A percentile compares a stretch with the other conserved stretches of the same genome.
Conservation (phyloP, 108 stramenopile species). For the Craspedostauros australis region DNA sequence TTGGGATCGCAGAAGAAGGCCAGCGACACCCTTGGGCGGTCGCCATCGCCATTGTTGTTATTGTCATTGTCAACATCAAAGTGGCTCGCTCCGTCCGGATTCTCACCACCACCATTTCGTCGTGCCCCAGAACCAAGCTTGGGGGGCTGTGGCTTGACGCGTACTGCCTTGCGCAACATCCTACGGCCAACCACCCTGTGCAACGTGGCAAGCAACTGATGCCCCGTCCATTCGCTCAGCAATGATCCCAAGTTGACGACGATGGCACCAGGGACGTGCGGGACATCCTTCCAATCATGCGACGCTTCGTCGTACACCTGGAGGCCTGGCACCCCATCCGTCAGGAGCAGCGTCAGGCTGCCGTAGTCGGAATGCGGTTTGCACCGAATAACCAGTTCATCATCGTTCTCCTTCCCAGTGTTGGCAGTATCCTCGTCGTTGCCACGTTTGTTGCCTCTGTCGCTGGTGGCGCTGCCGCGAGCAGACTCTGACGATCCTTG, state of each 20-base stretch:
- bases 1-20: constrained; percentile 76
- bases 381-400: constrained; percentile 49
- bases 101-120: no score
- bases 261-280: constrained; percentile 43
- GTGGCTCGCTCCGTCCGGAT: no score
- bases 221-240: constrained; percentile 48
- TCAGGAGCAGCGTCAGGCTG: constrained; percentile 51
- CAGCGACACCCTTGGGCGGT: constrained; percentile 33
- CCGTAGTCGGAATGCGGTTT: constrained; percentile 78
- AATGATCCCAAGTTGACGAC: constrained; percentile 62
- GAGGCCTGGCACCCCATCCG: constrained; percentile 55
- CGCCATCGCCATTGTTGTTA: neutral
- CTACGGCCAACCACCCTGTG: constrained; percentile 67
- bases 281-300: constrained; percentile 51
- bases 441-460: neutral
- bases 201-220: constrained; percentile 44
- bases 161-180: constrained; percentile 9
- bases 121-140: constrained; percentile 17
- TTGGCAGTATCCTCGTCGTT: neutral
- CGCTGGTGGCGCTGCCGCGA: neutral
- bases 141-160: constrained; percentile 5
- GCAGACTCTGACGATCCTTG: neutral
- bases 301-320: constrained; percentile 34
- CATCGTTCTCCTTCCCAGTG: neutral
- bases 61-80: neutral